Conservation (phyloP, 192 early-diverging fungal species). For the Gamsiella multidivaricata region DNA sequence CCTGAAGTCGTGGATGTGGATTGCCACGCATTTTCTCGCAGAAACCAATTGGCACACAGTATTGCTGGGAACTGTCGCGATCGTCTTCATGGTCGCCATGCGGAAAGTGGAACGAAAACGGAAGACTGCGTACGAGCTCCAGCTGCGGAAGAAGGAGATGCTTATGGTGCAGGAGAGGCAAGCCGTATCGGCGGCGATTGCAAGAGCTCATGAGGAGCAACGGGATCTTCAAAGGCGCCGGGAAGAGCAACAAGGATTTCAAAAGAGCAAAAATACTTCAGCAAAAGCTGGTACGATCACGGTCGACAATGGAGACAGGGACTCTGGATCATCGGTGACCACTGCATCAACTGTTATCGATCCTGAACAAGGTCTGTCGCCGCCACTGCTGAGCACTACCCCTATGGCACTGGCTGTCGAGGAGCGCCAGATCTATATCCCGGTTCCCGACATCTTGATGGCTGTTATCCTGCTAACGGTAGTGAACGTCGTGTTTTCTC, state of each 20-base stretch:
- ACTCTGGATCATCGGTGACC: background rate
- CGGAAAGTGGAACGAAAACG: constrained; percentile 29
- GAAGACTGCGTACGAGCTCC: constrained; percentile 31
- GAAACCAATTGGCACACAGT: constrained; percentile 51
- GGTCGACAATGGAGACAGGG: background rate
- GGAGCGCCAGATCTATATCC: constrained; percentile 37
- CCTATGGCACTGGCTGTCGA: background rate
- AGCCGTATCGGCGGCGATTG: constrained; percentile 29
- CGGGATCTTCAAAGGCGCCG: constrained; percentile 18
- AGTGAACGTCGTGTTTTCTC: constrained; percentile 31
- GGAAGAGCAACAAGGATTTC: constrained; percentile 19
- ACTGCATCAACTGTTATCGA: constrained; percentile 12
- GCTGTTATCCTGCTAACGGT: constrained; percentile 47
- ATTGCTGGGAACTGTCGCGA: constrained; percentile 24
- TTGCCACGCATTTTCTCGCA: constrained; percentile 15
- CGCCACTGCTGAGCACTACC: background rate
- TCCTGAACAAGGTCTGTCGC: constrained; percentile 5
- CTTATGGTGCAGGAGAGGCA: constrained; percentile 35
- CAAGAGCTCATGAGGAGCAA: constrained; percentile 16
- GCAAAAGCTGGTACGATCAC: constrained; percentile 7
- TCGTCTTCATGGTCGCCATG: constrained; percentile 42
- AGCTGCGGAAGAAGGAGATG: constrained; percentile 34
- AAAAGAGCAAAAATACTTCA: background rate
- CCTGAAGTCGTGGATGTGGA: constrained; percentile 44
- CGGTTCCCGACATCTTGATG: constrained; percentile 49